Base-by-base conservation (phyloP, 2,329 filamentous ascomycete genomes). In the Aaosphaeria pasadenensis region DNA sequence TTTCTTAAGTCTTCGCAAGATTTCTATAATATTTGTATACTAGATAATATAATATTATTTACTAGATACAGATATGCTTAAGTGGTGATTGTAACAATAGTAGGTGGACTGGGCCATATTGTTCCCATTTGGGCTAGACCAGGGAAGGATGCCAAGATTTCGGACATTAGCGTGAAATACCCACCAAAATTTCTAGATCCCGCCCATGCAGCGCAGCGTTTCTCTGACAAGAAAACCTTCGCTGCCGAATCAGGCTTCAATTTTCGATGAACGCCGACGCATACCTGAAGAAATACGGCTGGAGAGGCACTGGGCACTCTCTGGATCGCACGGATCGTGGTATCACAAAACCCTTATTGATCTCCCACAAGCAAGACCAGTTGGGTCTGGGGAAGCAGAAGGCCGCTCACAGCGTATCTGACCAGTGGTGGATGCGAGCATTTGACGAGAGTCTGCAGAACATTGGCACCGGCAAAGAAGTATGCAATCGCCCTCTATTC, bases 381-480 rank as follows among this genome's bases (percentile, higher is more conserved):
- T 78, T 88, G 45, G 92, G 92, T 28, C 77, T 97, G 5, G 92
- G 92, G 46, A 85, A 88, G 66, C 90, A 89, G 69, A 82, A 82
- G 56, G 59, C 60, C 17, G 64, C 66, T 30, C 62, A 67, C 42
- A 77, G 77, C 30, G 77, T 81, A 31, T 78, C 80, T 58, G 92
- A 96, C 66, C 91, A 96, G 69, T 99, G 94, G 94, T 99, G 94
- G 94, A 79, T 96, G 71, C 87, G 89, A 49, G 94, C 94, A 7
- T 96, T 96, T 58, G 92, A 97, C 71, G 86, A 91, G 67, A 91
- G 91, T 47, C 75, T 96, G 55, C 88, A 94, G 70, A 88, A 86
- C 4, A 79, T 68, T 45, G 66, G 65, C 1, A 64, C 58, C 6
- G 64, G 65, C 0, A 50, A 64, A 45, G 60, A 64, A 41, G 62